Base-by-base conservation (phyloP, 139 green algal genomes). In the Eudorina sp. region DNA sequence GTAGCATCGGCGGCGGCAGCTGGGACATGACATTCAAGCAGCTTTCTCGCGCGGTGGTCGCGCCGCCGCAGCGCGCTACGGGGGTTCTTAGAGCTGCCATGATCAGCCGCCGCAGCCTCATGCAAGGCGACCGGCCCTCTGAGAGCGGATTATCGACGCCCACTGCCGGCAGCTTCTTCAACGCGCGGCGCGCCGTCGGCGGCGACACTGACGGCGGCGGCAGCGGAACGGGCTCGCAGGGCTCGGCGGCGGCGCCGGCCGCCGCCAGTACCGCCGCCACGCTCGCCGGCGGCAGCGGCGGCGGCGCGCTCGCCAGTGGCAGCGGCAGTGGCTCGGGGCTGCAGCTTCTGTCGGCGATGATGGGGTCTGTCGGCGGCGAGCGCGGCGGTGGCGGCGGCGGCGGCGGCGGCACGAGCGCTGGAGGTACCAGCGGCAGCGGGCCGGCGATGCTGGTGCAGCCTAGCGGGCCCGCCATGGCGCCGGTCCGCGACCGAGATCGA, bases 11-110 rank as follows among this genome's bases (percentile, higher is more conserved):
- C 27, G 41, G 51, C 36, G 27, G 77, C 53, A 84, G 53, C 78
- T 85, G 78, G 78, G 78, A 85, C 41, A 27, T 85, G 51, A 85
- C 78, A 7, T 74, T 85, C 53, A 74, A 74, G 55, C 78, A 85
- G 53, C 58, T 85, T 1, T 85, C 78, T 0, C 55, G 78, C 1
- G 78, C 78, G 4, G 78, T 85, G 40, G 78, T 85, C 25, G 78
- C 78, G 55, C 78, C 78, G 36, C 38, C 77, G 53, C 51, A 46
- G 78, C 78, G 58, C 34, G 11, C 27, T 9, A 13, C 53, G 0
- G 58, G 55, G 1, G 55, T 72, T 1, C 41, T 85, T 0, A 55
- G 78, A 27, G 78, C 78, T 14, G 78, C 78, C 23, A 58, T 85
- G 55, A 58, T 74, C 78, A 60, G 40, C 27, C 55, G 58, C 55